Percentiles rank a stretch among this genome's conserved stretches.
Conservation (phyloP, 768 basidiomycete species). For the Paxillus ammoniavirescens region DNA sequence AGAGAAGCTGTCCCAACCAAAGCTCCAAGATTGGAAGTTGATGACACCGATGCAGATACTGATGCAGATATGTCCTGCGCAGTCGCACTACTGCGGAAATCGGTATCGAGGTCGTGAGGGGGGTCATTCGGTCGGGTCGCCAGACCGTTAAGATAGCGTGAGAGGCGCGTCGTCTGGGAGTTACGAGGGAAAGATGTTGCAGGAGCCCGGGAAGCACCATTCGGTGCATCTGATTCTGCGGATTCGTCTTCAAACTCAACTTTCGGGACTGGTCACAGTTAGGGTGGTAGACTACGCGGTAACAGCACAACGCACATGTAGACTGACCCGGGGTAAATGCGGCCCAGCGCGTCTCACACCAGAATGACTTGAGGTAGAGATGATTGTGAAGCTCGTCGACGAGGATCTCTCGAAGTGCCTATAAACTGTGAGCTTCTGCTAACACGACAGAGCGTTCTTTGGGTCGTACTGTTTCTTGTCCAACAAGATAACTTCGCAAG, state of each 20-base stretch:
- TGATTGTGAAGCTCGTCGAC: constrained; percentile 96
- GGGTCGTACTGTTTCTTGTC: constrained; percentile 79
- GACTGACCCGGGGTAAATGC: constrained; percentile 80
- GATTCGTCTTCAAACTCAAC: constrained; percentile 62
- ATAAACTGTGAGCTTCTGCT: constrained; percentile 11
- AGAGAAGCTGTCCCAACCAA: constrained; percentile 10
- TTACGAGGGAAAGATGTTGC: constrained; percentile 39
- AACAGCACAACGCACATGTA: constrained; percentile 49
- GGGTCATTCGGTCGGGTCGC: constrained; percentile 75
- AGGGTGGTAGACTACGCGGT: constrained; percentile 4
- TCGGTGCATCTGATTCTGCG: constrained; percentile 19
- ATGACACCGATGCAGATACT: constrained; percentile 11
- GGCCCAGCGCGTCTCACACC: constrained; percentile 92
- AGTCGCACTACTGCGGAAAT: constrained; percentile 21
- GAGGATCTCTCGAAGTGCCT: constrained; percentile 91
- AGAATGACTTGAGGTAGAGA: constrained; percentile 95
- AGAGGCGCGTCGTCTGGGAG: constrained; percentile 49
- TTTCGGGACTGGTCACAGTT: constrained; percentile 50
- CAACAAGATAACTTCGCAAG: constrained; percentile 75
- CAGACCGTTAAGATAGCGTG: constrained; percentile 62
- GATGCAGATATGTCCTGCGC: constrained; percentile 20
- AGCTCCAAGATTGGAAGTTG: too few species aligned
- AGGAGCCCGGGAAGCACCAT: constrained; percentile 22
- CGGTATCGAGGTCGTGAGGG: constrained; percentile 58
- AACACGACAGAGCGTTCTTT: neutral